These are phyloP conservation scores for Fagus sylvatica DNA, from an alignment of 306 rosid genomes.

Conservation along the genomic window DNA sequence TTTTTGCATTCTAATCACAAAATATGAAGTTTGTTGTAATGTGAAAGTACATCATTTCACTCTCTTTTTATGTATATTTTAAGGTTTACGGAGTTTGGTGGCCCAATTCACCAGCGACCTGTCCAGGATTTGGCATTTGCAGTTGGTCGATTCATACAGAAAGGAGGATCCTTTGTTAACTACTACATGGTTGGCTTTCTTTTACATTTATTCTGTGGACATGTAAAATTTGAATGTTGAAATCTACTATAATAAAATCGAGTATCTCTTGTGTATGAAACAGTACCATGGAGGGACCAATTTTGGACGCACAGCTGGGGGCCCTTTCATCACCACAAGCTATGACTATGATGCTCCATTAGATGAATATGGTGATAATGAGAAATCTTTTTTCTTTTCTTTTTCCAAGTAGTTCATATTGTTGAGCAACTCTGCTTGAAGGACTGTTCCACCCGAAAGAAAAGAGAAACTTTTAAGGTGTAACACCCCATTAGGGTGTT, in stretches of 20 bases:
- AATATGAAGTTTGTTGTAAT: background rate
- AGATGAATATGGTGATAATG: slow-evolving; percentile 91
- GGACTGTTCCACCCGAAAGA: background rate
- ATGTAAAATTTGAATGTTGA: slow-evolving; percentile 18
- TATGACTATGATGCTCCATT: slow-evolving; percentile 98
- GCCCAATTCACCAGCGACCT: slow-evolving; percentile 82
- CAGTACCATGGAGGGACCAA: slow-evolving; percentile 99
- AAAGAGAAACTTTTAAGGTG: background rate
- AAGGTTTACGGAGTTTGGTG: slow-evolving; percentile 96
- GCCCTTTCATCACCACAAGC: slow-evolving; percentile 97
- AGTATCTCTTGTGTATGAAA: slow-evolving; percentile 10
- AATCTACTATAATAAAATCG: slow-evolving; percentile 21
- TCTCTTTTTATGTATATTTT: slow-evolving; percentile 22
- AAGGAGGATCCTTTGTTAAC: slow-evolving; percentile 93
- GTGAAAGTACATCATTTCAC: slow-evolving; percentile 9
- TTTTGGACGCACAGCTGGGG: slow-evolving; percentile 98
- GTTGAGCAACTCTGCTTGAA: background rate
- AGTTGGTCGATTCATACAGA: slow-evolving; percentile 75
- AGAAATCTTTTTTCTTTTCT: slow-evolving; percentile 1
- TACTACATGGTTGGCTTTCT: slow-evolving; percentile 84
- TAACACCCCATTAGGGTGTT: background rate
- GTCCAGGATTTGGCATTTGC: slow-evolving; percentile 97
- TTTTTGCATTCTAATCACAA: slow-evolving; percentile 13
- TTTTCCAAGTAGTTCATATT: background rate
- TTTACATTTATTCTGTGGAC: slow-evolving; percentile 15